Base-by-base conservation (phyloP, 2,329 filamentous ascomycete species). In the Colletotrichum incanum region DNA sequence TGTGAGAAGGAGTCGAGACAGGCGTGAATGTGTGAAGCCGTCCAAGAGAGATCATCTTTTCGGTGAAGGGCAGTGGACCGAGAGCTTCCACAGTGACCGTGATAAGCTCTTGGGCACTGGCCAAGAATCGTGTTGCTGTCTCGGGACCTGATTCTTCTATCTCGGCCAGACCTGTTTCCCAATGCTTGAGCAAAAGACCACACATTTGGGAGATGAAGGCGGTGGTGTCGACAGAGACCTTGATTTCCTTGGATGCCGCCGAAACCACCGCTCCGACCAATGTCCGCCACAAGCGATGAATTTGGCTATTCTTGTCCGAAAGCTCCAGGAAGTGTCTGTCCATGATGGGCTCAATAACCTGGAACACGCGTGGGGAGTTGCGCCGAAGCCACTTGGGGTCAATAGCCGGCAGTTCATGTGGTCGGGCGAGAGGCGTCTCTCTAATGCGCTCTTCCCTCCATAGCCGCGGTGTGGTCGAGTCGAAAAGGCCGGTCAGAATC, bases 371-470 rank as follows among this genome's bases (percentile, higher is more conserved):
- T 1, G 84, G 79, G 5, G 93, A 85, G 73, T 94, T 94, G 71
- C 90, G 92, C 65, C 96, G 90, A 16, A 97, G 86, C 96, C 96
- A 99, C 84, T 93, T 94, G 5, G 93, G 87, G 77, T 98, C 95
- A 8, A 98, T 84, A 8, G 92, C 85, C 7, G 95, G 93, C n/a
- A 99, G 85, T 72, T 98, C 94, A n/a, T 92, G 90, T 0, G 92
- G 87, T 63, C 86, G 88, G 65, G 91, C 83, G 41, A 91, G 81
- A 3, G 89, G 84, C 20, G 83, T 82, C 26, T 93, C 89, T 71
- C 91, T 86, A 12, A 94, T 92, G 63, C 92, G 91, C 73, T 93
- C 91, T 75, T 93, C 91, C 65, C 90, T 92, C 94, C 95, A 98
- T 5, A 92, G 81, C 73, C 91, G 82, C 59, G 85, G 82, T 12